Conservation (phyloP, 305 asterid genomes). For the Fraxinus angustifolia region DNA sequence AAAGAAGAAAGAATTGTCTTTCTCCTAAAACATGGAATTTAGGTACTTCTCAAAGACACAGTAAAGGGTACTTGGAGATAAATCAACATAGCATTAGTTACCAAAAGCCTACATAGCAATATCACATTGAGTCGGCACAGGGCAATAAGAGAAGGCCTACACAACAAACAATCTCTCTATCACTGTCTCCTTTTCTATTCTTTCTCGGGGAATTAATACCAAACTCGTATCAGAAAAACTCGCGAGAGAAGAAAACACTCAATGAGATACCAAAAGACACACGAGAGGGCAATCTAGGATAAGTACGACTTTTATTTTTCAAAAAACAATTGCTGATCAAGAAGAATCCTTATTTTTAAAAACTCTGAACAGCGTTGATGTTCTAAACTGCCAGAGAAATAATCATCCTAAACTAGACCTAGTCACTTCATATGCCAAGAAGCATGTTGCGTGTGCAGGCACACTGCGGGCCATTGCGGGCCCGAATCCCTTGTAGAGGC, state of each 20-base stretch:
- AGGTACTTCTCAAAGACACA: neutral
- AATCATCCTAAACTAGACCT: constrained; percentile 75
- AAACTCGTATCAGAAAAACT: neutral
- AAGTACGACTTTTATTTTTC: neutral
- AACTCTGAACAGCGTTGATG: neutral
- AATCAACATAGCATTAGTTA: neutral
- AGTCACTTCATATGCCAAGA: constrained; percentile 82
- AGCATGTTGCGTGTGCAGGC: constrained; percentile 93
- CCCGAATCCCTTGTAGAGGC: constrained; percentile 91
- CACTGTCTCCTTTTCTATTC: neutral
- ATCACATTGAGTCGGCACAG: neutral
- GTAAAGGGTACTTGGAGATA: neutral
- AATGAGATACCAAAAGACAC: neutral
- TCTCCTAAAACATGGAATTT: neutral
- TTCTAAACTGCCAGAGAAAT: constrained; percentile 6
- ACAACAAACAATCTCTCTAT: neutral
- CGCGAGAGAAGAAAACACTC: neutral
- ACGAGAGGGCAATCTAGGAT: neutral
- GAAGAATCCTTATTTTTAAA: constrained; percentile 17
- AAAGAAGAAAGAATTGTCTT: too few species aligned
- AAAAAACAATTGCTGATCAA: neutral
- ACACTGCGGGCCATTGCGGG: constrained; percentile 95
- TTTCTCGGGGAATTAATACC: neutral
- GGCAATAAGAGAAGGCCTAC: neutral
- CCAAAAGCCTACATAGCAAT: neutral